Conservation (phyloP, 306 rosid species). For the Sicyos edulis region DNA sequence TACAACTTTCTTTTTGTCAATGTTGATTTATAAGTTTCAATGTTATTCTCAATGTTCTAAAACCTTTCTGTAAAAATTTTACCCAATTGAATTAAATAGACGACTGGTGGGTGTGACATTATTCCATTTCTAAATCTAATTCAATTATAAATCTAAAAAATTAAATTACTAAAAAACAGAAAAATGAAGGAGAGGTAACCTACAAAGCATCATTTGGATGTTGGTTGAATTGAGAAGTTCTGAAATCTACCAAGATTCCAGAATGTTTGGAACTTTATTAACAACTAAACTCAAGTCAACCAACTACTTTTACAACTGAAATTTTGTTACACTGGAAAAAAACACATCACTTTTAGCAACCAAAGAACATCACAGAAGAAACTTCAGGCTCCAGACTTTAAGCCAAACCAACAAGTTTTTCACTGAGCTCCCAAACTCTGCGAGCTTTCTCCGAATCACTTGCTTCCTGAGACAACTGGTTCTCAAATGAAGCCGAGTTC, state of each 20-base stretch:
- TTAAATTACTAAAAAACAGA: too few relatives aligned
- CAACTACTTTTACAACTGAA: conserved; percentile 35
- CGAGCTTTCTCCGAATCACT: conserved; percentile 83
- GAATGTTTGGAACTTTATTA: conserved; percentile 36
- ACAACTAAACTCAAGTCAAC: conserved; percentile 22
- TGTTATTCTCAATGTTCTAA: not conserved
- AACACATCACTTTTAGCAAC: not conserved
- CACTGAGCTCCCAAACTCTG: conserved; percentile 89
- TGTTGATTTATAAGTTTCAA: not conserved
- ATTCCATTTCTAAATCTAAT: not conserved
- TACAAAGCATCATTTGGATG: not conserved
- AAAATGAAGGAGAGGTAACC: not conserved
- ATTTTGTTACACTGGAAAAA: conserved; percentile 31
- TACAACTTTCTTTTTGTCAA: not conserved
- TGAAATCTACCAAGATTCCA: not conserved
- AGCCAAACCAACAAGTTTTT: conserved; percentile 92
- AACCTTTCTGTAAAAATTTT: not conserved
- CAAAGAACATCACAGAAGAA: not conserved
- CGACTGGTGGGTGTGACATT: not conserved
- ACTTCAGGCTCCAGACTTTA: conserved; percentile 19
- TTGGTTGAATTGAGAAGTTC: not conserved
- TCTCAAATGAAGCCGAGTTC: conserved; percentile 84
- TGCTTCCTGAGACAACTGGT: conserved; percentile 83
- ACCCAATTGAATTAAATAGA: too few relatives aligned
- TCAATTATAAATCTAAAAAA: not conserved